A percentile compares a stretch with the other conserved stretches of the same genome.
Conservation (phyloP, 768 basidiomycete species). For the Termitomyces titanicus region DNA sequence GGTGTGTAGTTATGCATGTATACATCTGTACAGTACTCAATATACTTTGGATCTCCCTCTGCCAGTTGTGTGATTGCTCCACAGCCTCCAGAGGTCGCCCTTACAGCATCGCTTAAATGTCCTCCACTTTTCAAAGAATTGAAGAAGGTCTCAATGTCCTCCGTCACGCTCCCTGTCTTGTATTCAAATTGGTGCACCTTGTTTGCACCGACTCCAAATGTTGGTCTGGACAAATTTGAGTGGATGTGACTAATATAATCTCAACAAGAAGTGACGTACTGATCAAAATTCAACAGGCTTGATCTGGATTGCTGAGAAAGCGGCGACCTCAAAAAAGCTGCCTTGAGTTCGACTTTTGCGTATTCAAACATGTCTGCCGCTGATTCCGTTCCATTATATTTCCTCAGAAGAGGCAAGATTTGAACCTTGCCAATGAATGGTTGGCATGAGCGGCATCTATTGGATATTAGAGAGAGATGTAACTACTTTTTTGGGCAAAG, state of each 20-base stretch:
- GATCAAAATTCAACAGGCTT: neutral
- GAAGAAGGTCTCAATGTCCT: neutral
- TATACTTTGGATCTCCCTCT: too few species aligned
- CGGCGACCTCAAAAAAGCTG: neutral
- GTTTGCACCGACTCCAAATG: too few species aligned
- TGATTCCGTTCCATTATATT: neutral
- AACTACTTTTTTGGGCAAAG: too few species aligned
- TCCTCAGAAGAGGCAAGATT: neutral
- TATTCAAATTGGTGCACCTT: conserved; percentile 5
- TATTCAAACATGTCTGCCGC: conserved; percentile 1
- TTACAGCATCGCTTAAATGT: too few species aligned
- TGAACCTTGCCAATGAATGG: too few species aligned
- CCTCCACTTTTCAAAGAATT: conserved; percentile 1
- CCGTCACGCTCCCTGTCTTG: neutral
- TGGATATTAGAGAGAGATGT: too few species aligned
- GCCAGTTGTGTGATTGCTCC: too few species aligned
- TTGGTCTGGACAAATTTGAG: too few species aligned
- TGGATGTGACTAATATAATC: neutral
- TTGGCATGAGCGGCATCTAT: too few species aligned
- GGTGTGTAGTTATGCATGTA: too few species aligned
- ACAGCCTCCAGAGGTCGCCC: too few species aligned
- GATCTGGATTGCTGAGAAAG: neutral
- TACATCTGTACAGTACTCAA: too few species aligned
- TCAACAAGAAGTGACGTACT: neutral
- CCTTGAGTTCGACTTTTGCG: conserved; percentile 3